These are phyloP conservation scores for Ilyonectria robusta DNA, from an alignment of 2,329 filamentous ascomycete species.

Conservation along the genomic window DNA sequence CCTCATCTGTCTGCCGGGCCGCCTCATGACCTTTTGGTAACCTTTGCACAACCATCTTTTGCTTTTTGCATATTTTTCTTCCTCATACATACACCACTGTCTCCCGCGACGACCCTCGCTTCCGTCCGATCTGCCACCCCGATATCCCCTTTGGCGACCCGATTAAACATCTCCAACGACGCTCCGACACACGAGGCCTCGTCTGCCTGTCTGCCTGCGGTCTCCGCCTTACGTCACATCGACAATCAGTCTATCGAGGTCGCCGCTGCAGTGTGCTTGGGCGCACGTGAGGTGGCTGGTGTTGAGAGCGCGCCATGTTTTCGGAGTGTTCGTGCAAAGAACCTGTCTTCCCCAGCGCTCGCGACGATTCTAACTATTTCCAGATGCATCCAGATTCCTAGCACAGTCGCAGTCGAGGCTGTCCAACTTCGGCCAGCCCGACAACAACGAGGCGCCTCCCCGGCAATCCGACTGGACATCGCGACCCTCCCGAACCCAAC, in stretches of 20 bases:
- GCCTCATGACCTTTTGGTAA: conserved; percentile 47
- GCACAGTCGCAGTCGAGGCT: conserved; percentile 96
- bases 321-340: conserved; percentile 83
- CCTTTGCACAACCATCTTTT: conserved; percentile 34
- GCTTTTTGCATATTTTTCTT: conserved; percentile 32
- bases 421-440: conserved; percentile 77
- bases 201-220: conserved; percentile 30
- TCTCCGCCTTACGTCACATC: conserved; percentile 43
- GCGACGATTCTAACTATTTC: conserved; percentile 31
- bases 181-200: conserved; percentile 33
- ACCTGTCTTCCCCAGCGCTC: neutral
- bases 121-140: conserved; percentile 10
- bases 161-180: conserved; percentile 29
- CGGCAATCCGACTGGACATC: conserved; percentile 54
- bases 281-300: conserved; percentile 52
- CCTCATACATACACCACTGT: conserved; percentile 21
- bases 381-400: conserved; percentile 96
- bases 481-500: conserved; percentile 51
- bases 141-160: conserved; percentile 16
- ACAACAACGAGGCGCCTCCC: conserved; percentile 53
- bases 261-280: conserved; percentile 30
- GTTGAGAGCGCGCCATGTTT: conserved; percentile 58
- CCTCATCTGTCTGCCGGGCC: conserved; percentile 43
- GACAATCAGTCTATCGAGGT: conserved; percentile 32
- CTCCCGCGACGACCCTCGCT: conserved; percentile 9